These are phyloP conservation scores for Crotalaria pallida DNA, from an alignment of 306 rosid species.

Conservation along the genomic window DNA sequence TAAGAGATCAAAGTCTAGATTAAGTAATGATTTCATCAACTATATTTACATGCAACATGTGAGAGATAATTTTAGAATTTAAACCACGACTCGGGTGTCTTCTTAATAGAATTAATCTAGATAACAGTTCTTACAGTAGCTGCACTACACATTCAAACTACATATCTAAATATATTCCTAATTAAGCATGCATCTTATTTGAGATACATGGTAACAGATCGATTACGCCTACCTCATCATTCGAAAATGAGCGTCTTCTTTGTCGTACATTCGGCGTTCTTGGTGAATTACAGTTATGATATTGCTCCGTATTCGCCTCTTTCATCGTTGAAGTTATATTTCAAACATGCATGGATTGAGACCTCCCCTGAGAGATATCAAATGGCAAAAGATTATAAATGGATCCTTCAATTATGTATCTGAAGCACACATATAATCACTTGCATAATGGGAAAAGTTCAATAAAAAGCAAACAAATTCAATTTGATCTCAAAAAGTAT, in stretches of 20 bases:
- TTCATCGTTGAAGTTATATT: conserved; percentile 19
- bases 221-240: conserved; percentile 62
- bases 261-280: conserved; percentile 40
- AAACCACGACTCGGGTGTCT: not conserved
- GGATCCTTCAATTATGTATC: not conserved
- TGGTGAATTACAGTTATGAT: conserved; percentile 30
- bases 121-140: not conserved
- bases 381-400: conserved; percentile 8
- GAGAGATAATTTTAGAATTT: not conserved
- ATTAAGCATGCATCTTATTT: not conserved
- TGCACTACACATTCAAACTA: not conserved
- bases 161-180: not conserved
- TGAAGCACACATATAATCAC: not conserved
- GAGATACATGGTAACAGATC: not conserved
- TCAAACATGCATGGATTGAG: conserved; percentile 16
- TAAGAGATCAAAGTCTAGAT: not conserved
- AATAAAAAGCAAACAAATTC: not conserved
- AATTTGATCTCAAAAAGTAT: not conserved
- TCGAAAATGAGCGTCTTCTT: conserved; percentile 44
- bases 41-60: not conserved
- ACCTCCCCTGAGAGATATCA: conserved; percentile 29
- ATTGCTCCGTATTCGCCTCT: conserved; percentile 37
- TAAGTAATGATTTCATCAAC: conserved; percentile 1
- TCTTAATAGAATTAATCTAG: not conserved
- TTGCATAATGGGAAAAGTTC: not conserved